Percentiles rank a stretch among this genome's conserved stretches.
Conservation (phyloP, 1,139 yeast genomes). For the Sugiyamaella sp. region DNA sequence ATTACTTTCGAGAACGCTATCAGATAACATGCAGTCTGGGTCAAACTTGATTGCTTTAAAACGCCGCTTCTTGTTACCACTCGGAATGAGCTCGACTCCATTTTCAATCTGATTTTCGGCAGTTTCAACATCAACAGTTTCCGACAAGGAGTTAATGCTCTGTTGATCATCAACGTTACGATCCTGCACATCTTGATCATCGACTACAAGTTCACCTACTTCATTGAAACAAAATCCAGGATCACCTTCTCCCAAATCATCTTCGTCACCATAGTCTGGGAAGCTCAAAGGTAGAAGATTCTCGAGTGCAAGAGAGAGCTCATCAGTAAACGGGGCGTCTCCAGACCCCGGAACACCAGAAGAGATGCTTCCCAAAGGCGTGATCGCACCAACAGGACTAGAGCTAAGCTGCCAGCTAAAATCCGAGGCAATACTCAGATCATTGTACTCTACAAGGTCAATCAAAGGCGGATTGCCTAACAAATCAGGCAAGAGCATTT, state of each 20-base stretch:
- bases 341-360: background rate
- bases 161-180: background rate
- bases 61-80: background rate
- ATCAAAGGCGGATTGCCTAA: conserved; percentile 2
- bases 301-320: background rate
- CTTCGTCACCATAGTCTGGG: conserved; percentile 6
- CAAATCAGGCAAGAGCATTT: conserved; percentile 8
- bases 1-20: conserved; percentile 1
- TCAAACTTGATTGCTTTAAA: conserved; percentile 1
- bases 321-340: background rate
- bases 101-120: background rate
- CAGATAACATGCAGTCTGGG: conserved; percentile 8
- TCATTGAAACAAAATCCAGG: conserved; percentile 17
- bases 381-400: background rate
- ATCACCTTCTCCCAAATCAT: conserved; percentile 9
- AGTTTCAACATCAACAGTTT: no score
- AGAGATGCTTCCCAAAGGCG: background rate
- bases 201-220: conserved; percentile 14
- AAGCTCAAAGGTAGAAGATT: background rate
- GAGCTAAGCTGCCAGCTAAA: background rate
- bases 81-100: background rate
- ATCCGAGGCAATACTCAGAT: background rate
- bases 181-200: background rate
- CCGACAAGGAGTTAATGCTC: no score
- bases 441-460: conserved; percentile 3